Base-by-base conservation (phyloP, 2,329 filamentous ascomycete genomes). In the Fusarium brevicatenulatum region DNA sequence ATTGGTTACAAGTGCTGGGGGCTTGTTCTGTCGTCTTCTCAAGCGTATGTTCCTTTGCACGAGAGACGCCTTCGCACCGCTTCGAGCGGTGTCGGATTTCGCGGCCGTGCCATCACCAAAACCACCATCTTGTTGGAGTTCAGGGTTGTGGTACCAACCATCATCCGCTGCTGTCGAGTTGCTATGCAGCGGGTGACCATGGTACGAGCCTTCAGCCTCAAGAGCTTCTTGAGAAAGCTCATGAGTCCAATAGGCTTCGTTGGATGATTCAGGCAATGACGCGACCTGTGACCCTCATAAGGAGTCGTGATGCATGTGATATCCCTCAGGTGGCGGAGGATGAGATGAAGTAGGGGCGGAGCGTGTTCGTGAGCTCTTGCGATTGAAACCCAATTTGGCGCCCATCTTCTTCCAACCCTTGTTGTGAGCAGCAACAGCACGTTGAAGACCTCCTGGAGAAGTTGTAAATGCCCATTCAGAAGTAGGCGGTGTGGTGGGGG, bases 401-500 rank as follows among this genome's bases (percentile, higher is more conserved):
- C 89, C 86, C 77, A 91, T 86, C 77, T 89, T 91, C 81, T 91
- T 91, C 90, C 90, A 91, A 55, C 89, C 86, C 64, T 87, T 89
- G 72, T 82, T 88, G 76, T 88, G 86, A 5, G 86, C 86, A 40
- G 85, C 85, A 55, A 89, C 84, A 19, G 87, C 87, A 63, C 87
- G 84, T 54, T 89, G 87, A 28, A 90, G 80, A 19, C 85, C 84
- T n/a, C 85, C 86, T 0, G 87, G 87, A 9, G 88, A 88, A 2
- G 85, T 80, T 69, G 82, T 82, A 71, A 88, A 87, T 7, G 82
- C 80, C 82, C 86, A 89, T 69, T 91, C 88, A 0, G 88, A 86
- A 2, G 87, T 89, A 0, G 92, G 92, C 39, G 93, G 91, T 7
- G 91, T 93, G 5, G 89, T 93, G 2, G 92, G 92, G 0, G 93